phyloP scores from a whole-genome alignment of 805 yeast species.

The Komagataella populi region DNA sequence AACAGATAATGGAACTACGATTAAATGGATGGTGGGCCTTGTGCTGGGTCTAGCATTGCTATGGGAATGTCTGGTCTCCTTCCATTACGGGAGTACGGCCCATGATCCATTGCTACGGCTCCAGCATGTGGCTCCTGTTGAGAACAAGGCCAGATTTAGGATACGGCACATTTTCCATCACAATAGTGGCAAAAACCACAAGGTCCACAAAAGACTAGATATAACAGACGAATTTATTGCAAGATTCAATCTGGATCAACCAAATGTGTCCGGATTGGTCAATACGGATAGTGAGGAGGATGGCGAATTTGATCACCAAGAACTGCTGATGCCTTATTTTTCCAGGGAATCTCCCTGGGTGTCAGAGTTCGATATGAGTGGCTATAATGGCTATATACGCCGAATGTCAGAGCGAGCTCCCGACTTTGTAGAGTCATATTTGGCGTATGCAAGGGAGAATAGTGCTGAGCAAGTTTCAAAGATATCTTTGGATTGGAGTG shows the following conservation, averaged over 20 bases:
- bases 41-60: not conserved
- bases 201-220: slow-evolving; percentile 35
- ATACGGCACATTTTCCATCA: slow-evolving; percentile 52
- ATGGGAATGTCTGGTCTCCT: not conserved
- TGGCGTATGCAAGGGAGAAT: slow-evolving; percentile 37
- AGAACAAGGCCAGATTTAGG: slow-evolving; percentile 9
- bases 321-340: not conserved
- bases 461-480: slow-evolving; percentile 21
- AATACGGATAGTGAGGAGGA: not conserved
- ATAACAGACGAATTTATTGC: slow-evolving; percentile 26
- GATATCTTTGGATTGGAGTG: slow-evolving; percentile 52
- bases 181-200: slow-evolving; percentile 31
- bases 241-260: slow-evolving; percentile 4
- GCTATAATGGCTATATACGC: not conserved
- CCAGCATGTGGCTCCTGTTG: not conserved
- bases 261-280: not conserved
- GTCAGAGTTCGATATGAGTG: not conserved
- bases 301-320: not conserved
- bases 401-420: slow-evolving; percentile 26
- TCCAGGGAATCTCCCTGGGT: not conserved
- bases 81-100: not conserved
- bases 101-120: not conserved
- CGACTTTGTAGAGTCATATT: slow-evolving; percentile 50
- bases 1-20: not conserved
- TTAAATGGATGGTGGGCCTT: not conserved